Conservation (phyloP, 768 basidiomycete species). For the Tephrocybe sp. region DNA sequence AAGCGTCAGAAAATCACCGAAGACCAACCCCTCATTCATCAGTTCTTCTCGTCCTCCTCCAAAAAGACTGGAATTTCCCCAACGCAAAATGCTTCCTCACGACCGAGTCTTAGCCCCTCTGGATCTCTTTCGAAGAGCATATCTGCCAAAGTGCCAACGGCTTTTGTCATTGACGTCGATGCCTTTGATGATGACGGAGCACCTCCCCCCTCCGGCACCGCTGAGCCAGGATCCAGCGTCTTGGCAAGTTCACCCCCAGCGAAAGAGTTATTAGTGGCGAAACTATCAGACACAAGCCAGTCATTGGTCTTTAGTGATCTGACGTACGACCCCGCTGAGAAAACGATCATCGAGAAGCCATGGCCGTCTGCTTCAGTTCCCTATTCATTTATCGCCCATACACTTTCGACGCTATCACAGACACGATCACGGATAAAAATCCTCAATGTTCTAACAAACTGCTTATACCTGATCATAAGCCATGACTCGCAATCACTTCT, state of each 20-base stretch:
- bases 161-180: conserved; percentile 8
- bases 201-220: neutral
- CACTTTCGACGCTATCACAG: conserved; percentile 56
- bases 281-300: neutral
- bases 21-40: conserved; percentile 9
- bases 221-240: neutral
- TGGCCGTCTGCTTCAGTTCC: conserved; percentile 51
- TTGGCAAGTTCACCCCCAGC: neutral
- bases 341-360: conserved; percentile 40
- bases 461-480: conserved; percentile 64
- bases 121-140: neutral
- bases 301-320: conserved; percentile 24
- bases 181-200: neutral
- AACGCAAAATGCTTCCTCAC: neutral
- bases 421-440: conserved; percentile 77
- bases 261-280: neutral
- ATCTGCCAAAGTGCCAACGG: neutral
- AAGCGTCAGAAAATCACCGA: conserved; percentile 1
- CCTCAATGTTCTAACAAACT: conserved; percentile 69
- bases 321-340: conserved; percentile 49
- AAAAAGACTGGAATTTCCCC: neutral
- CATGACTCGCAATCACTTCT: conserved; percentile 70
- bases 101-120: neutral
- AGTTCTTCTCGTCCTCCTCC: conserved; percentile 9
- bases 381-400: conserved; percentile 70